phyloP scores from a whole-genome alignment of 768 basidiomycete genomes.

The Xanthoconium stramineum region DNA sequence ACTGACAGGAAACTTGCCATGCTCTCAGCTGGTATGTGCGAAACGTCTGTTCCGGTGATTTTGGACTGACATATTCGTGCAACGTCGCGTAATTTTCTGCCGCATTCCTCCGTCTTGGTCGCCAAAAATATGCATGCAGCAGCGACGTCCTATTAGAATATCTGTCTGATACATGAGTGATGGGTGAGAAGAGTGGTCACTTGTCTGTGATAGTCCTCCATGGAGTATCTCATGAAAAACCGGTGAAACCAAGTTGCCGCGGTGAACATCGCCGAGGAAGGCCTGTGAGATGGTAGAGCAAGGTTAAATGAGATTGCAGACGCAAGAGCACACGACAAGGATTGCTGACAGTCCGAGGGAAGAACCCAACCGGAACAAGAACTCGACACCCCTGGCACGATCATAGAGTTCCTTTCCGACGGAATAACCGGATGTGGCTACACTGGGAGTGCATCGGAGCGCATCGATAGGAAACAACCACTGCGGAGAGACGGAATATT shows the following conservation, averaged over 20 bases:
- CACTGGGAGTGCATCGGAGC: conserved; percentile 57
- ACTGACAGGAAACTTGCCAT: conserved; percentile 44
- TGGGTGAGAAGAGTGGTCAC: conserved; percentile 18
- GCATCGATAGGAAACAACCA: conserved; percentile 70
- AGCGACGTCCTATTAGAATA: conserved; percentile 62
- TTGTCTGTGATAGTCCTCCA: conserved; percentile 83
- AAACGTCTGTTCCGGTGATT: conserved; percentile 51
- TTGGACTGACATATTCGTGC: conserved; percentile 74
- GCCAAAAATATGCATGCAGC: conserved; percentile 85
- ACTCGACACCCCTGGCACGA: conserved; percentile 78
- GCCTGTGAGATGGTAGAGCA: conserved; percentile 41
- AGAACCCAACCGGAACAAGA: conserved; percentile 78
- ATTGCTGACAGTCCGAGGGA: conserved; percentile 69
- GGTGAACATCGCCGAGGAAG: conserved; percentile 78
- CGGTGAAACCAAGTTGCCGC: conserved; percentile 90
- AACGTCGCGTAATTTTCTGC: conserved; percentile 82
- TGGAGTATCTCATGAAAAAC: conserved; percentile 84
- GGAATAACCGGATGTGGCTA: conserved; percentile 40
- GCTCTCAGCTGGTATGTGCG: conserved; percentile 58
- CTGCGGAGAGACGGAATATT: conserved; percentile 42
- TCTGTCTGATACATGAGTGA: conserved; percentile 8
- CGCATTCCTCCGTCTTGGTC: conserved; percentile 90
- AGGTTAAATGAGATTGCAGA: conserved; percentile 11
- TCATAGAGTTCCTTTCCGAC: conserved; percentile 73
- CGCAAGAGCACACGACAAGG: conserved; percentile 4